phyloP scores from a whole-genome alignment of 2,329 filamentous ascomycete species.

The Penicillium sp. region DNA sequence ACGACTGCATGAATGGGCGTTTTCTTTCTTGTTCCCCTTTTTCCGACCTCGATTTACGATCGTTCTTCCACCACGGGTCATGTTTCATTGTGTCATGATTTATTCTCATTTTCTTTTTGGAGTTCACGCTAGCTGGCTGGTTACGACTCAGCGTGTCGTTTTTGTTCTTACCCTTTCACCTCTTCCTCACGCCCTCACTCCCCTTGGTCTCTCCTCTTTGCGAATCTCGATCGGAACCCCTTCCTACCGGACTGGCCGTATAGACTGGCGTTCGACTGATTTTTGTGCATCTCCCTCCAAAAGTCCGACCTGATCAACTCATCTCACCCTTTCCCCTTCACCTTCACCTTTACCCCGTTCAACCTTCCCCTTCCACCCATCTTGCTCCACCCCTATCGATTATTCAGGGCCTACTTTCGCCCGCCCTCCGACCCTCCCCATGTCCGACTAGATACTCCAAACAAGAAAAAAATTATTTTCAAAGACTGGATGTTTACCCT shows the following conservation, averaged over 20 bases:
- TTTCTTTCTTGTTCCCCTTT: conserved; percentile 33
- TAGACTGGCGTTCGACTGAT: conserved; percentile 20
- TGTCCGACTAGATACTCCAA: conserved; percentile 29
- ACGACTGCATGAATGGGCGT: conserved; percentile 48
- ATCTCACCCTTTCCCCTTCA: not conserved
- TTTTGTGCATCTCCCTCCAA: conserved; percentile 6
- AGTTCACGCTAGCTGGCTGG: conserved; percentile 41
- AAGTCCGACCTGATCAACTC: conserved; percentile 7
- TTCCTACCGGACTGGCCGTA: conserved; percentile 9
- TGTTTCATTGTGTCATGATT: conserved; percentile 25
- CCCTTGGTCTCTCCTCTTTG: conserved; percentile 8
- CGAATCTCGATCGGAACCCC: conserved; percentile 5
- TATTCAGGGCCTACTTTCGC: conserved; percentile 38
- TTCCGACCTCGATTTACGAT: conserved; percentile 25
- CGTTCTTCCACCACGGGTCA: conserved; percentile 23
- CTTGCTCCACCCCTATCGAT: too few species aligned
- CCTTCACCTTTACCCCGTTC: not conserved
- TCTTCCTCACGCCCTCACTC: not conserved
- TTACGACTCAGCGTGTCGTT: conserved; percentile 36
- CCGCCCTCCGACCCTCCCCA: conserved; percentile 15
- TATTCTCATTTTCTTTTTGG: too few species aligned
- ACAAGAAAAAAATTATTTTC: conserved; percentile 26
- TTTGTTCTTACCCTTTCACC: conserved; percentile 10
- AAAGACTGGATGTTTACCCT: conserved; percentile 18
- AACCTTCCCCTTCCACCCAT: not conserved